A percentile compares a stretch with the other conserved stretches of the same genome.
Evolutionary conservation across 176 grass and related monocot species (phyloP).

Genomic region (Oryza meridionalis): DNA sequence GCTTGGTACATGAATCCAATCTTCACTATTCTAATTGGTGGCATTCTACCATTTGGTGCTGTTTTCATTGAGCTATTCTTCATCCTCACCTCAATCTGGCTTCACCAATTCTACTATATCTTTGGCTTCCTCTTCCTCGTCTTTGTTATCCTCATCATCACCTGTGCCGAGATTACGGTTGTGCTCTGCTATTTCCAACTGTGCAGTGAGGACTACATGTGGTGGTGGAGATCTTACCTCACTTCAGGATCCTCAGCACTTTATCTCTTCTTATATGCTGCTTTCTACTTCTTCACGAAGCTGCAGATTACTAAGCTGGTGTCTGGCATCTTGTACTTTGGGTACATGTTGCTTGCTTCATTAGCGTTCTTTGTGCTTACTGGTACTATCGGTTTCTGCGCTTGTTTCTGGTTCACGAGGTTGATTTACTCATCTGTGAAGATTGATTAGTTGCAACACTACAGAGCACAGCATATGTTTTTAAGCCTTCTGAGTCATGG

Average conservation of each 20-base stretch:
- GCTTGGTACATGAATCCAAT: conserved; percentile 76
- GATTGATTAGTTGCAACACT: conserved; percentile 49
- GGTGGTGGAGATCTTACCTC: conserved; percentile 82
- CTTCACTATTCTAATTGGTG: conserved; percentile 65
- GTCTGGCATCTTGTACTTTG: conserved; percentile 68
- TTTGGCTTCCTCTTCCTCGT: conserved; percentile 80
- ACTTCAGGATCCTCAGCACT: conserved; percentile 59
- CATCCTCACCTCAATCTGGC: conserved; percentile 77
- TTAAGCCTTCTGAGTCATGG: neutral
- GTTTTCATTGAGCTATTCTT: conserved; percentile 82
- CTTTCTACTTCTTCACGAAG: conserved; percentile 72
- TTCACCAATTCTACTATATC: conserved; percentile 75
- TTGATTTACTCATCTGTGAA: conserved; percentile 74
- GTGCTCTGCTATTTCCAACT: conserved; percentile 83
- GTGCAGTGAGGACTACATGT: conserved; percentile 71
- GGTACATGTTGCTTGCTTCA: conserved; percentile 72
- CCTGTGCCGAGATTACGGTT: conserved; percentile 60
- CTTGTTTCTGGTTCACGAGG: conserved; percentile 76
- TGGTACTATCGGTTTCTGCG: conserved; percentile 65
- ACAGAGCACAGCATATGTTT: conserved; percentile 32
- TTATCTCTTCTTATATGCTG: conserved; percentile 64
- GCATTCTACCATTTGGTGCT: conserved; percentile 67
- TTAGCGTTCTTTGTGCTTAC: conserved; percentile 71
- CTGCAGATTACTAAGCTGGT: conserved; percentile 72
- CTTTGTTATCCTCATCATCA: conserved; percentile 70